Conservation (phyloP, 73 alveolate species). For the Tetrahymena borealis region DNA sequence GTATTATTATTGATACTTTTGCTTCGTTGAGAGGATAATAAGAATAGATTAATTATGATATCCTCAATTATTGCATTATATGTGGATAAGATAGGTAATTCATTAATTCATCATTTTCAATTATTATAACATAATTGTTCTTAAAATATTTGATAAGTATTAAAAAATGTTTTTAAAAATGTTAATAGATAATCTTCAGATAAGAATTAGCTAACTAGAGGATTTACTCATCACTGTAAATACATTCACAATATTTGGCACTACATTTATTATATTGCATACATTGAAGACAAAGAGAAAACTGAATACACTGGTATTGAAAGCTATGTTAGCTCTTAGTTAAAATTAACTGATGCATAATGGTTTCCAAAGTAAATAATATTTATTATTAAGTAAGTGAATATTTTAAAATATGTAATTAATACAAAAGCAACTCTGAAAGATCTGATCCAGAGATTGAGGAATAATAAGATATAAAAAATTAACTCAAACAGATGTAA, state of each 20-base stretch:
- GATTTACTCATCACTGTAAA: slow-evolving; percentile 68
- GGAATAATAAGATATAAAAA: neutral
- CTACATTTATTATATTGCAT: slow-evolving; percentile 81
- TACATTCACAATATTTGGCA: slow-evolving; percentile 80
- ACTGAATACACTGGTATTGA: slow-evolving; percentile 96
- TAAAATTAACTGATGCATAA: neutral
- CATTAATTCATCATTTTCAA: no score
- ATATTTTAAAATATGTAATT: neutral
- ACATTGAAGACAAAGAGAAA: slow-evolving; percentile 75
- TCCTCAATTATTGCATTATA: slow-evolving; percentile 84
- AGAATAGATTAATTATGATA: slow-evolving; percentile 67
- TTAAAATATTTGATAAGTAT: neutral
- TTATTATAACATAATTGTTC: neutral
- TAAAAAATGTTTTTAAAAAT: neutral
- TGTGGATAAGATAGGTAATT: slow-evolving; percentile 71
- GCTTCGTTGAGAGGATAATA: slow-evolving; percentile 84
- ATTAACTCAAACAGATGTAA: neutral
- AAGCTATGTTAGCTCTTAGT: slow-evolving; percentile 73
- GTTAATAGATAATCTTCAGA: slow-evolving; percentile 62
- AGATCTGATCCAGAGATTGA: neutral
- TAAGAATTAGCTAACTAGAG: slow-evolving; percentile 49
- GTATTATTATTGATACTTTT: slow-evolving; percentile 92
- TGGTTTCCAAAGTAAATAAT: neutral
- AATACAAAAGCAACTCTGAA: neutral
- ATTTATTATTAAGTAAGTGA: neutral